A percentile compares a stretch with the other conserved stretches of the same genome.
These are phyloP conservation scores for Pelargonium australe DNA, from an alignment of 441 rosid genomes.

Conservation along the genomic window DNA sequence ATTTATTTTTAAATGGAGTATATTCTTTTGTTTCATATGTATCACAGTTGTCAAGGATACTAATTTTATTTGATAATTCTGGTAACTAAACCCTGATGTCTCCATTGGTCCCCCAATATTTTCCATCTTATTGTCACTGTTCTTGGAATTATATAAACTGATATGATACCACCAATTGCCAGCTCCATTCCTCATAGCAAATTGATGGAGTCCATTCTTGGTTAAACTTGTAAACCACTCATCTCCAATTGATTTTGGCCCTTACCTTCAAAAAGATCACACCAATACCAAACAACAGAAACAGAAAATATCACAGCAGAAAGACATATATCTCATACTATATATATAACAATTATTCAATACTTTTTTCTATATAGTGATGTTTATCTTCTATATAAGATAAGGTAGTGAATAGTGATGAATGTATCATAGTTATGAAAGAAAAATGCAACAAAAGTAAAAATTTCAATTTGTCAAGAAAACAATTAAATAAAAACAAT, in stretches of 20 bases:
- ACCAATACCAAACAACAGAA: no score
- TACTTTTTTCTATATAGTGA: no score
- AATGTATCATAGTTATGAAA: no score
- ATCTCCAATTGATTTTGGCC: slow-evolving; percentile 10
- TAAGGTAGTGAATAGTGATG: no score
- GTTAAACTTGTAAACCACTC: slow-evolving; percentile 21
- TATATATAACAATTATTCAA: background rate
- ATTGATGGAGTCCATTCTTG: background rate
- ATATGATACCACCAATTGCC: background rate
- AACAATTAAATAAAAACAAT: no score
- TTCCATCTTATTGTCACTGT: background rate
- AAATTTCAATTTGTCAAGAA: no score
- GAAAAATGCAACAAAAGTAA: no score
- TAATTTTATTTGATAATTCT: no score
- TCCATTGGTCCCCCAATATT: background rate
- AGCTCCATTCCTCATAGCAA: no score
- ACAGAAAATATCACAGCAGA: background rate
- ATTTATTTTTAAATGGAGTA: no score
- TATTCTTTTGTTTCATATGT: background rate
- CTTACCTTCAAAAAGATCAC: slow-evolving; percentile 10
- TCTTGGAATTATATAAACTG: background rate
- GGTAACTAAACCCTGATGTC: background rate
- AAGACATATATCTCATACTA: background rate
- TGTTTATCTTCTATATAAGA: no score
- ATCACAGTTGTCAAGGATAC: no score